Evolutionary conservation across 805 yeast genomes (phyloP).

Genomic region (Brettanomyces sp.): DNA sequence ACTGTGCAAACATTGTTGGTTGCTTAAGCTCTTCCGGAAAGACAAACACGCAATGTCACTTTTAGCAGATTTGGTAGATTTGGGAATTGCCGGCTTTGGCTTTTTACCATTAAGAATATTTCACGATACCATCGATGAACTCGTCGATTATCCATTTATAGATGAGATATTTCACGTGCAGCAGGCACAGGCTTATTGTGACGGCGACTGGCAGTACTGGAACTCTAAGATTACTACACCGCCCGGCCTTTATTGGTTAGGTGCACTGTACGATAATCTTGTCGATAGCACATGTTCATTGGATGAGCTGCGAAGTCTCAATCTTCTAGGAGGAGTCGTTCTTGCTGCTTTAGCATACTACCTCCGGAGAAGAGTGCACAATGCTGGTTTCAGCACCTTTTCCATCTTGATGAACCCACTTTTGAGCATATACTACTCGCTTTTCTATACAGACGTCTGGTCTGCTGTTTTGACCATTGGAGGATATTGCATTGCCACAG

Average conservation of each 20-base stretch:
- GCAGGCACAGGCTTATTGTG: slow-evolving; percentile 63
- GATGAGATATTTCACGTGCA: slow-evolving; percentile 85
- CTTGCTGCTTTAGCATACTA: slow-evolving; percentile 21
- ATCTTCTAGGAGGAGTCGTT: slow-evolving; percentile 55
- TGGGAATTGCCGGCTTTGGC: slow-evolving; percentile 8
- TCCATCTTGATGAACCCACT: slow-evolving; percentile 54
- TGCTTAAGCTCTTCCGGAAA: background rate
- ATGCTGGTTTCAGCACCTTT: slow-evolving; percentile 11
- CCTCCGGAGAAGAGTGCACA: slow-evolving; percentile 6
- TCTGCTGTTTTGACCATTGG: slow-evolving; percentile 59
- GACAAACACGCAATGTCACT: slow-evolving; percentile 2
- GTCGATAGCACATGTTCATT: slow-evolving; percentile 23
- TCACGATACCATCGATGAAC: slow-evolving; percentile 10
- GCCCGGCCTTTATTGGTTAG: slow-evolving; percentile 71
- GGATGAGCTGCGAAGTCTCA: slow-evolving; percentile 42
- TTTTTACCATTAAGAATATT: slow-evolving; percentile 11
- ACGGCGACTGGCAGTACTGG: slow-evolving; percentile 59
- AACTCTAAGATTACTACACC: slow-evolving; percentile 93
- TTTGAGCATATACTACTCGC: slow-evolving; percentile 57
- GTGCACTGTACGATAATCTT: slow-evolving; percentile 28
- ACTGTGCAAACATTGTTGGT: too few species aligned
- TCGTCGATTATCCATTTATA: slow-evolving; percentile 29
- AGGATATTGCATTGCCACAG: slow-evolving; percentile 40
- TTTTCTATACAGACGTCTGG: slow-evolving; percentile 94
- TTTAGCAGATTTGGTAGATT: slow-evolving; percentile 9